Percentiles rank a stretch among this genome's conserved stretches.
These are phyloP conservation scores for Monilinia vaccinii-corymbosi DNA, from an alignment of 2,329 filamentous ascomycete species.

Conservation along the genomic window DNA sequence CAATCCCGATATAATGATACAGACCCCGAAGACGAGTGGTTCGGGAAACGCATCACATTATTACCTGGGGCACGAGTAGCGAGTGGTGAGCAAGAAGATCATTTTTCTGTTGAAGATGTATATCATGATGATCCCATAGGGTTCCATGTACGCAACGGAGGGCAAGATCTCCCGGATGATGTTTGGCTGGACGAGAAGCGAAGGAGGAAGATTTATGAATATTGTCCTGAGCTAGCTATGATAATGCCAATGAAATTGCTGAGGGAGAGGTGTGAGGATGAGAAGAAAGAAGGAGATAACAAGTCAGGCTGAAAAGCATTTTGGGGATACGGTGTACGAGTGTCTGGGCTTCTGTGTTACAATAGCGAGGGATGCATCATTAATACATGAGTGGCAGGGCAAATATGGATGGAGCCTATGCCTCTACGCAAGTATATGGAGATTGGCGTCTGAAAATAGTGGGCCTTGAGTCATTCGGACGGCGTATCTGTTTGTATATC, in stretches of 20 bases:
- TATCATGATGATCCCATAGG: constrained; percentile 45
- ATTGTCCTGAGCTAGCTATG: constrained; percentile 47
- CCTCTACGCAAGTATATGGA: background rate
- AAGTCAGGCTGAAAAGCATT: background rate
- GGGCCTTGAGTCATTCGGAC: no score
- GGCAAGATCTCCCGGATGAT: constrained; percentile 33
- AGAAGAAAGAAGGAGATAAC: constrained; percentile 2
- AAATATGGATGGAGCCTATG: background rate
- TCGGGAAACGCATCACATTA: constrained; percentile 39
- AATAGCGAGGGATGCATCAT: background rate
- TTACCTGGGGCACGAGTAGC: constrained; percentile 43
- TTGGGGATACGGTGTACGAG: background rate
- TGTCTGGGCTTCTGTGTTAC: background rate
- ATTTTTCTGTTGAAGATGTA: constrained; percentile 42
- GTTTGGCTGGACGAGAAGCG: constrained; percentile 39
- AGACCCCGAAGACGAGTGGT: constrained; percentile 48
- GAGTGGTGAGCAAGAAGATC: constrained; percentile 31
- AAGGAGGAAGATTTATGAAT: constrained; percentile 41
- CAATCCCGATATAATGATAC: constrained; percentile 43
- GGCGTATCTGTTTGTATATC: background rate
- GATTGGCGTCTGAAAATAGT: background rate
- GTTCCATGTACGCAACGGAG: constrained; percentile 41
- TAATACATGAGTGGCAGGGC: background rate
- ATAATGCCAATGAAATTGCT: constrained; percentile 50
- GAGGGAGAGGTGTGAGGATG: constrained; percentile 8